Conservation (phyloP, 495 filamentous ascomycete genomes). For the Tuber brumale region DNA sequence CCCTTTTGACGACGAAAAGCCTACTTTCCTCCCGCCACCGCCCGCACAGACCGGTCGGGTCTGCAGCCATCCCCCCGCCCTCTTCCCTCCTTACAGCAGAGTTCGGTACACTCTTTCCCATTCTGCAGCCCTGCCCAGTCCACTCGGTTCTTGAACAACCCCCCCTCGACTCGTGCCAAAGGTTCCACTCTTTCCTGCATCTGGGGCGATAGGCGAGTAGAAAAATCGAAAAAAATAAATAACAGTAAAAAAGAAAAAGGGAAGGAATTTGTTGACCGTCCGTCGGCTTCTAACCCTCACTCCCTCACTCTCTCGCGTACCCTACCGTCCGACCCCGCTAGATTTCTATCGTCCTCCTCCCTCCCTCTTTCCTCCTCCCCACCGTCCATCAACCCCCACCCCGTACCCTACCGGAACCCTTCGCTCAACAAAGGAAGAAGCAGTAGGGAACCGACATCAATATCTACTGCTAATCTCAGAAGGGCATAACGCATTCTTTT, state of each 20-base stretch:
- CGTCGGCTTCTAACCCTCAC: background rate
- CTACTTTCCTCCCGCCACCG: background rate
- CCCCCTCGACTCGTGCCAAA: background rate
- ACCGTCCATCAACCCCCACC: background rate
- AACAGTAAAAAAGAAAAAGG: conserved; percentile 2
- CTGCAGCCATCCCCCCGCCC: conserved; percentile 21
- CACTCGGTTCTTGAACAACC: background rate
- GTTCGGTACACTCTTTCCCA: conserved; percentile 16
- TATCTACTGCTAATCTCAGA: background rate
- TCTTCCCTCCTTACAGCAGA: conserved; percentile 13
- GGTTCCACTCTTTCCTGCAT: conserved; percentile 2
- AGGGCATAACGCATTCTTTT: conserved; percentile 10
- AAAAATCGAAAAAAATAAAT: conserved; percentile 3
- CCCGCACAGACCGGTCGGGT: conserved; percentile 21
- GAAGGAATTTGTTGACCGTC: background rate
- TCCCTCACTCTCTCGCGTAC: conserved; percentile 2
- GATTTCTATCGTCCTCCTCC: conserved; percentile 2
- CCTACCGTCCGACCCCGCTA: background rate
- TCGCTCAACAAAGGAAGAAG: background rate
- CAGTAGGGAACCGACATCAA: background rate
- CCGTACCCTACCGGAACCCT: conserved; percentile 9
- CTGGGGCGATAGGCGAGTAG: background rate
- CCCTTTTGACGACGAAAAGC: background rate
- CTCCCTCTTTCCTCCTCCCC: background rate
- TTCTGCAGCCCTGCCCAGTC: conserved; percentile 29